Conservation (phyloP, 1,284 basidiomycete species). For the Sporisorium exsertum region DNA sequence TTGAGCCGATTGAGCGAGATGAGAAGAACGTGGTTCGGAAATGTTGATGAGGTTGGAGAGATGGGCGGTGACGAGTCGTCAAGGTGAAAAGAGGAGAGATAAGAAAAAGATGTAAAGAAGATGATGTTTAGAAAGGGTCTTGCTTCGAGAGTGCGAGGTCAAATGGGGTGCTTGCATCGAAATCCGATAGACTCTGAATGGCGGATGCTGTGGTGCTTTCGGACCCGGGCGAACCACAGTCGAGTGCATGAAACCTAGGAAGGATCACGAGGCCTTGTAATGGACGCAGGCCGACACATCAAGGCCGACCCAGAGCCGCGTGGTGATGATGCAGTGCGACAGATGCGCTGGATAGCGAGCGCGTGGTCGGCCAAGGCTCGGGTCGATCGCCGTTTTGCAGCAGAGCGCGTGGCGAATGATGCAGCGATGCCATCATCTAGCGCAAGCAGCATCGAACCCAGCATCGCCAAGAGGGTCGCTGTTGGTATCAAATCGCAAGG, state of each 20-base stretch:
- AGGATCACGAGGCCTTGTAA: background rate
- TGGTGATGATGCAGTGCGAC: background rate
- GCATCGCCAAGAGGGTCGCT: background rate
- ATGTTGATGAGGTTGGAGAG: background rate
- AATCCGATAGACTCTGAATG: conserved; percentile 20
- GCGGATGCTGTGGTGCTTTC: background rate
- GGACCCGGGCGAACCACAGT: no score
- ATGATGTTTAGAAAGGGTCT: conserved; percentile 42
- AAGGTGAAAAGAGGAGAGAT: conserved; percentile 48
- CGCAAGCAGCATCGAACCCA: background rate
- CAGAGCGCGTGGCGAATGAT: background rate
- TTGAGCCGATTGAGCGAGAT: background rate
- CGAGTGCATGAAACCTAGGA: background rate
- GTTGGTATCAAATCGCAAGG: background rate
- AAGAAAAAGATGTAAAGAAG: conserved; percentile 28
- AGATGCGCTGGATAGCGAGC: background rate
- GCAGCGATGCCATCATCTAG: background rate
- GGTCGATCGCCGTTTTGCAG: background rate
- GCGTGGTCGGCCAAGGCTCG: background rate
- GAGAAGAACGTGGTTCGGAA: background rate
- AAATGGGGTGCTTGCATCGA: conserved; percentile 13
- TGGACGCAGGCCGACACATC: background rate
- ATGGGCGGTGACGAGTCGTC: background rate
- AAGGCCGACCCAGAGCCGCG: background rate
- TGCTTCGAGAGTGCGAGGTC: background rate